Conservation (phyloP, 331 rosid genomes). For the Pyrus hybrid region DNA sequence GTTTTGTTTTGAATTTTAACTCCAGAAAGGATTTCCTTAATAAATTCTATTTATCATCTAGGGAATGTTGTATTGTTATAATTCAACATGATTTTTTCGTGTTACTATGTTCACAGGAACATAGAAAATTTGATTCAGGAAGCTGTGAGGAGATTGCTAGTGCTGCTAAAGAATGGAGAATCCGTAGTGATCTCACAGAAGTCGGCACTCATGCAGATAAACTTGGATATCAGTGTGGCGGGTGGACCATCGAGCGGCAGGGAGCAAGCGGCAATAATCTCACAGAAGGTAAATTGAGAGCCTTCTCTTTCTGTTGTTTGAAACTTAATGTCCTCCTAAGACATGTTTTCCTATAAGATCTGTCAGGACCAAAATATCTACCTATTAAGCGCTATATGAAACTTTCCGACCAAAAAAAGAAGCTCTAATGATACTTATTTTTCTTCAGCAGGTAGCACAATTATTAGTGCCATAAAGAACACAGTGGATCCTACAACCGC, state of each 20-base stretch:
- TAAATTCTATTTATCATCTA: background rate
- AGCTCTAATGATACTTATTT: too few species aligned
- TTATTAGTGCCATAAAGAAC: conserved; percentile 36
- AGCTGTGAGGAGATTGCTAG: conserved; percentile 60
- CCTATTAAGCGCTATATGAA: too few species aligned
- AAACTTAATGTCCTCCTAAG: too few species aligned
- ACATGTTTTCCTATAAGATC: too few species aligned
- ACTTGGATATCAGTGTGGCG: conserved; percentile 68
- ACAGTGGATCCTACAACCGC: conserved; percentile 38
- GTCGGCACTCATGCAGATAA: conserved; percentile 72
- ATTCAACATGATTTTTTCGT: background rate
- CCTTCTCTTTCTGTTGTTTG: too few species aligned
- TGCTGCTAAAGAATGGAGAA: conserved; percentile 51
- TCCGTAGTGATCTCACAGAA: conserved; percentile 18
- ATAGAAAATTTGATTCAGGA: conserved; percentile 42
- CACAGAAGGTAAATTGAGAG: conserved; percentile 28
- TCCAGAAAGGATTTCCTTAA: background rate
- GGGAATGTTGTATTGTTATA: background rate
- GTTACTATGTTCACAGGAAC: conserved; percentile 31
- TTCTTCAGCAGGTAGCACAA: conserved; percentile 22
- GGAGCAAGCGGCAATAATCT: conserved; percentile 54
- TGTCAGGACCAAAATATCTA: too few species aligned
- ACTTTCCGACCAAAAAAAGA: too few species aligned
- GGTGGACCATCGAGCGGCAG: conserved; percentile 79
- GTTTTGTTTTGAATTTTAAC: background rate